Percentiles rank a stretch among this genome's conserved stretches.
phyloP scores from a whole-genome alignment of 1,284 basidiomycete genomes.

The Malassezia obtusa region DNA sequence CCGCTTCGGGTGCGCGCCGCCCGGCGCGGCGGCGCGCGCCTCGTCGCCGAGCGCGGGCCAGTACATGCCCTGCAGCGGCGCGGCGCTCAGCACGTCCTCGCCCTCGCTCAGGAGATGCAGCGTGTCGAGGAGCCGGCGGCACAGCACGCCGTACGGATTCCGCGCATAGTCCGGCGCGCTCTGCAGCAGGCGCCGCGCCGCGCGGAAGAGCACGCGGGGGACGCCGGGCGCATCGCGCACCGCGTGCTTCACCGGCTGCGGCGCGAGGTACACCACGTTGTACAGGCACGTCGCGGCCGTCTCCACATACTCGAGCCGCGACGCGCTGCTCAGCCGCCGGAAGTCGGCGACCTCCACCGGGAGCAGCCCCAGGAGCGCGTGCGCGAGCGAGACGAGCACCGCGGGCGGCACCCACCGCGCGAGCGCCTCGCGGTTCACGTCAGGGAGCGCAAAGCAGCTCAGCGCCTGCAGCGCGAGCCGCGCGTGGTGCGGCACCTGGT shows the following conservation, averaged over 20 bases:
- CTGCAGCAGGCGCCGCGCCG: conserved; percentile 49
- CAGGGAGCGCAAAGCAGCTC: conserved; percentile 63
- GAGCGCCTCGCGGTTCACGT: conserved; percentile 69
- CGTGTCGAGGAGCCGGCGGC: conserved; percentile 68
- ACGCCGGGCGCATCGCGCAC: conserved; percentile 55
- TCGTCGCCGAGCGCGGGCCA: conserved; percentile 9
- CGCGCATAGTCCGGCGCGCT: conserved; percentile 55
- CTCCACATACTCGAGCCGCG: conserved; percentile 70
- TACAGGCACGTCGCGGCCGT: conserved; percentile 70
- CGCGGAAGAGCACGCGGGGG: conserved; percentile 48
- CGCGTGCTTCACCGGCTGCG: conserved; percentile 61
- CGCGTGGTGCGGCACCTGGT: conserved; percentile 54
- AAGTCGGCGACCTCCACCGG: conserved; percentile 71
- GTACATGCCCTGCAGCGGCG: conserved; percentile 41
- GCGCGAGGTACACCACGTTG: conserved; percentile 71
- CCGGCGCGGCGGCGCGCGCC: background rate
- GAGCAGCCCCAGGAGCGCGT: conserved; percentile 66
- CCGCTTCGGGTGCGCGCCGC: background rate
- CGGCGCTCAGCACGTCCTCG: conserved; percentile 62
- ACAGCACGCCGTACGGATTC: conserved; percentile 58
- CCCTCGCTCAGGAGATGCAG: conserved; percentile 74
- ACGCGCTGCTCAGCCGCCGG: conserved; percentile 57
- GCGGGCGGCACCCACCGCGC: conserved; percentile 56
- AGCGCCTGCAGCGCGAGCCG: conserved; percentile 75
- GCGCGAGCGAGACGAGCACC: conserved; percentile 60